These are phyloP conservation scores for Meyerozyma guilliermondii DNA, from an alignment of 1,139 yeast species.

Conservation along the genomic window DNA sequence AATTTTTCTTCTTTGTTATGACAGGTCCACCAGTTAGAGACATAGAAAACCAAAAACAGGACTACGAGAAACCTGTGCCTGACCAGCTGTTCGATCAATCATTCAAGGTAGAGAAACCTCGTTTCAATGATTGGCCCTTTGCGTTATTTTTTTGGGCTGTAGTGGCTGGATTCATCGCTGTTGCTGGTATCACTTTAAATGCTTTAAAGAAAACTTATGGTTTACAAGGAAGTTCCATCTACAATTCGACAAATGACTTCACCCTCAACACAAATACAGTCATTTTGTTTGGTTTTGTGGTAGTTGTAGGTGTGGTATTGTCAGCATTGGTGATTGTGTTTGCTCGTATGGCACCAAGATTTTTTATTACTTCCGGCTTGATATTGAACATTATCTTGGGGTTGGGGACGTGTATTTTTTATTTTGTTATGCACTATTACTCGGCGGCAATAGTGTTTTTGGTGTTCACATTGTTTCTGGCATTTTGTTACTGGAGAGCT, in stretches of 20 bases:
- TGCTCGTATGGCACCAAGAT: conserved; percentile 61
- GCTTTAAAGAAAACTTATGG: conserved; percentile 55
- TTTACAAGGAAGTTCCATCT: conserved; percentile 63
- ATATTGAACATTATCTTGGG: conserved; percentile 65
- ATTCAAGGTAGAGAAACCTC: conserved; percentile 62
- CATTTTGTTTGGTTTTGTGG: conserved; percentile 62
- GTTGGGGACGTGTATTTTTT: conserved; percentile 70
- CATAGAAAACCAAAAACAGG: conserved; percentile 22
- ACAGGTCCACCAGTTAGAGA: conserved; percentile 12
- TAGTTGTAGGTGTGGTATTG: conserved; percentile 56
- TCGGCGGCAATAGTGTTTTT: conserved; percentile 77
- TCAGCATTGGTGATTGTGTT: conserved; percentile 51
- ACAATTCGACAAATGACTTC: conserved; percentile 47
- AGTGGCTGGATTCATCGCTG: conserved; percentile 63
- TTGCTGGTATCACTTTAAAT: conserved; percentile 64
- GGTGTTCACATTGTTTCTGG: conserved; percentile 57
- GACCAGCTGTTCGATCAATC: conserved; percentile 53
- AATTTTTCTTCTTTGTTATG: neutral
- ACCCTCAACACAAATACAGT: conserved; percentile 72
- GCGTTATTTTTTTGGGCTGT: conserved; percentile 57
- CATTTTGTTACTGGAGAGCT: conserved; percentile 71
- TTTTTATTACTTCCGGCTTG: conserved; percentile 68
- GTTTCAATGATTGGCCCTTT: conserved; percentile 70
- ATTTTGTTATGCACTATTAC: conserved; percentile 58
- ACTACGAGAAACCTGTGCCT: conserved; percentile 29